phyloP scores from a whole-genome alignment of 257 asterid genomes.

The Solanum neorickii region DNA sequence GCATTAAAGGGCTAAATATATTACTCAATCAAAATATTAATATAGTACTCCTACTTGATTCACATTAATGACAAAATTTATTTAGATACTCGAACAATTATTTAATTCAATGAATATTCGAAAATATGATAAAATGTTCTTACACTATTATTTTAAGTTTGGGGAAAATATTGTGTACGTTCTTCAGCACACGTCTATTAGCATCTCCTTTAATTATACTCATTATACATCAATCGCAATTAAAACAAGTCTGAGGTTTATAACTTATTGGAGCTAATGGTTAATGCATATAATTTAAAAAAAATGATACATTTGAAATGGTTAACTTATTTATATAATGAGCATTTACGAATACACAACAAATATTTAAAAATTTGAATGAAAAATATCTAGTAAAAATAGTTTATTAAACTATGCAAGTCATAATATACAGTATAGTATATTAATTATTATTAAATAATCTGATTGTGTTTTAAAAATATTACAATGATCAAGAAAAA shows the following conservation, averaged over 20 bases:
- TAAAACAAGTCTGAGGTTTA: not conserved
- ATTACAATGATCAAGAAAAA: not conserved
- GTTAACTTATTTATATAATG: no score
- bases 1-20: not conserved
- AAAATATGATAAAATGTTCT: no score
- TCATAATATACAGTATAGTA: no score
- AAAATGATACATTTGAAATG: no score
- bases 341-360: not conserved
- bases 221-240: no score
- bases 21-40: not conserved
- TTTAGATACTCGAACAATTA: not conserved
- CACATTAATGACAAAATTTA: not conserved
- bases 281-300: not conserved
- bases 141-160: no score
- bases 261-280: not conserved
- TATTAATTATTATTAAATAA: no score
- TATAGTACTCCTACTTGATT: not conserved
- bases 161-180: not conserved
- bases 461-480: not conserved
- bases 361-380: no score
- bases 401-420: no score
- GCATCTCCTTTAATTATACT: not conserved
- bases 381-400: no score
- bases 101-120: no score
- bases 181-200: no score